phyloP scores from a whole-genome alignment of 768 basidiomycete genomes.

The Boletus speciosus region DNA sequence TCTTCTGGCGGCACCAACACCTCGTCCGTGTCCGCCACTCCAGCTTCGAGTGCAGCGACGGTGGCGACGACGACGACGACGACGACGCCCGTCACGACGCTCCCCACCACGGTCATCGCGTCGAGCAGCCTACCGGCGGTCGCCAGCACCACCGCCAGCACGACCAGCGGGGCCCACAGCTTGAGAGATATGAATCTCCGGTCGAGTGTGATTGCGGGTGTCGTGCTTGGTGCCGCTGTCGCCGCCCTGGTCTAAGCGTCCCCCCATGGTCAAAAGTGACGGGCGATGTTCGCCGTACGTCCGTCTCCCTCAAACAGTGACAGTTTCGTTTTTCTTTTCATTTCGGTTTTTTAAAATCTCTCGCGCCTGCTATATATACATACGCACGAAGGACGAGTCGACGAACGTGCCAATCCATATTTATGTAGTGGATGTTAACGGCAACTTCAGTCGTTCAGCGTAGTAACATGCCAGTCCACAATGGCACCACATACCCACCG shows the following conservation, averaged over 20 bases:
- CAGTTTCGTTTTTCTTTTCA: not conserved
- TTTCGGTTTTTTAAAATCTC: not conserved
- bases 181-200: not conserved
- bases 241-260: conserved; percentile 1
- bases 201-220: not conserved
- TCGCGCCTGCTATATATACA: not conserved
- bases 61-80: not conserved
- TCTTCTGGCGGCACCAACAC: not conserved
- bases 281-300: not conserved
- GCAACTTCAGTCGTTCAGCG: too few species aligned
- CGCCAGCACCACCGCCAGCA: not conserved
- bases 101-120: not conserved
- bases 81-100: too few species aligned
- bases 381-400: not conserved
- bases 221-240: conserved; percentile 4
- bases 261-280: not conserved
- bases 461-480: too few species aligned
- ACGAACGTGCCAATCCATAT: too few species aligned
- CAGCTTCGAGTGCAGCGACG: not conserved
- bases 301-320: not conserved
- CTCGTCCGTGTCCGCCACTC: not conserved
- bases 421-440: too few species aligned
- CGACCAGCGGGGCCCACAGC: conserved; percentile 7
- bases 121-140: not conserved
- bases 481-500: too few species aligned